phyloP scores from a whole-genome alignment of 176 grass and related monocot species.

The Tillandsia leiboldiana region DNA sequence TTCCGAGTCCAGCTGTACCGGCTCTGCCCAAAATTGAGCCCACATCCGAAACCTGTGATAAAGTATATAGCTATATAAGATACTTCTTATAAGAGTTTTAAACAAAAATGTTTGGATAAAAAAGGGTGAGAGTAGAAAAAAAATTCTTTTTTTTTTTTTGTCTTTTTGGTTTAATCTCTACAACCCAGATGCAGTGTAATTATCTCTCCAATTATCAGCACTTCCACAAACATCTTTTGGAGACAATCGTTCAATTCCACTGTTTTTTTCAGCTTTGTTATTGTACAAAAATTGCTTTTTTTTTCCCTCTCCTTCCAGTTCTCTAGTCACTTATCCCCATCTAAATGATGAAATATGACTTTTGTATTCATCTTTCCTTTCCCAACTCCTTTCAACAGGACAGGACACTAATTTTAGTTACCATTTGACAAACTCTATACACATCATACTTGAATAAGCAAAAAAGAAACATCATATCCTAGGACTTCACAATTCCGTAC shows the following conservation, averaged over 20 bases:
- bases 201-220: too few species aligned
- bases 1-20: slow-evolving; percentile 11
- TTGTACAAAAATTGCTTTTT: too few species aligned
- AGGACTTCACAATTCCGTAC: too few species aligned
- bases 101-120: neutral
- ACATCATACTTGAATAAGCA: too few species aligned
- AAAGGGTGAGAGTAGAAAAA: too few species aligned
- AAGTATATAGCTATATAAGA: neutral
- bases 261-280: too few species aligned
- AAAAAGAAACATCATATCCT: too few species aligned
- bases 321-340: neutral
- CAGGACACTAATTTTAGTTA: neutral
- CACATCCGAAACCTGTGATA: slow-evolving; percentile 24
- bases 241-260: too few species aligned
- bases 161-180: neutral
- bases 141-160: neutral
- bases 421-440: too few species aligned
- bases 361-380: neutral
- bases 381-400: neutral
- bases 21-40: slow-evolving; percentile 15
- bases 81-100: neutral
- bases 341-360: neutral
- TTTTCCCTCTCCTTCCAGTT: too few species aligned
- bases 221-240: too few species aligned
- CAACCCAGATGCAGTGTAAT: too few species aligned